Evolutionary conservation across 169 alveolate genomes (phyloP), one percentile per base, ranked within the genome.

Genomic region (Eimeria sp.): DNA sequence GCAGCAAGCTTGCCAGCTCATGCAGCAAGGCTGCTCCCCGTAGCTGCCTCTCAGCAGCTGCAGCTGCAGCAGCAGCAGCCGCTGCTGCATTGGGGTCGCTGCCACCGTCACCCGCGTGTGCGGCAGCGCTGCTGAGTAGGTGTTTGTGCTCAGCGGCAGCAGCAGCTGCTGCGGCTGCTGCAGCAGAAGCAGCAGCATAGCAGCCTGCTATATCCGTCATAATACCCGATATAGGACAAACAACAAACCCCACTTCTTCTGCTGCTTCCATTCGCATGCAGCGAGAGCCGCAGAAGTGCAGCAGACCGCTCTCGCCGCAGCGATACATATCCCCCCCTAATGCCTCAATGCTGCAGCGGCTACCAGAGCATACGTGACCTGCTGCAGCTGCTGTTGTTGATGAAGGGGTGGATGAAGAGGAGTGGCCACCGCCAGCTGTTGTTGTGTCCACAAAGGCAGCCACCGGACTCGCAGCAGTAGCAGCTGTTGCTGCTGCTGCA

Each of bases 141-240:
- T 10, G 18, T 34, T 78, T 18, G 16, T 49, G 61, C 61, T 54
- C 61, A 54, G 61, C 61, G 2, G 61, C 61, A 54, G 61, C 61
- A 54, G 61, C 61, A 54, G 61, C 61, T 11, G 61, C 61, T 11
- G 61, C 61, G 16, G 61, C 61, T 11, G 61, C 61, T 11, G 61
- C 61, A 54, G 61, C 61, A 54, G 61, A 7, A 54, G 61, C 61
- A 54, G 61, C 61, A 54, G 61, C 67, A 20, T 78, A 61, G 67
- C 89, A 78, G 70, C 89, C 89, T 20, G 89, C 89, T 7, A 73
- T n/a, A 25, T 73, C 84, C 65, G 51, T 47, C 89, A 78, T 78
- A 18, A 78, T 78, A 9, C 89, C 89, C 16, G 89, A 45, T 14
- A 78, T 61, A 6, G 89, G 89, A 22, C 89, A 78, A 1, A 78